phyloP scores from a whole-genome alignment of 1,284 basidiomycete species.

The Psilocybe mexicana region DNA sequence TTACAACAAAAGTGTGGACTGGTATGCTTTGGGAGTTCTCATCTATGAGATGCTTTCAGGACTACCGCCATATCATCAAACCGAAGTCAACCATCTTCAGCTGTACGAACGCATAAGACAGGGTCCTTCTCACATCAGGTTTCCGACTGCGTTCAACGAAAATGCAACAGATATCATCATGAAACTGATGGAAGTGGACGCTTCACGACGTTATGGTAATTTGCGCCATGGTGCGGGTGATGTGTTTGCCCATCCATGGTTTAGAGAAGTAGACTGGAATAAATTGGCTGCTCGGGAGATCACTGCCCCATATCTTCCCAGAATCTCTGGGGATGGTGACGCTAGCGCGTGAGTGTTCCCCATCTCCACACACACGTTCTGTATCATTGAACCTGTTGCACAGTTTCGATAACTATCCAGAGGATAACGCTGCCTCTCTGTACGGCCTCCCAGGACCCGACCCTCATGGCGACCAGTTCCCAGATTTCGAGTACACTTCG shows the following conservation, averaged over 20 bases:
- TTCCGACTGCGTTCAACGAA: slow-evolving; percentile 83
- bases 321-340: slow-evolving; percentile 84
- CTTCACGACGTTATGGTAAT: slow-evolving; percentile 93
- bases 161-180: slow-evolving; percentile 88
- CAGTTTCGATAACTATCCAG: slow-evolving; percentile 77
- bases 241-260: slow-evolving; percentile 97
- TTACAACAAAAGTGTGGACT: slow-evolving; percentile 98
- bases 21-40: slow-evolving; percentile 97
- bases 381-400: slow-evolving; percentile 10
- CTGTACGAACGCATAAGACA: slow-evolving; percentile 82
- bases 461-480: slow-evolving; percentile 58
- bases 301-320: slow-evolving; percentile 94
- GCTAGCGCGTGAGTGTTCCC: slow-evolving; percentile 78
- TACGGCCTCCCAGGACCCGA: slow-evolving; percentile 63
- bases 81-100: slow-evolving; percentile 62
- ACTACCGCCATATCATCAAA: slow-evolving; percentile 75
- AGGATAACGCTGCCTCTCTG: slow-evolving; percentile 58
- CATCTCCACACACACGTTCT: not conserved
- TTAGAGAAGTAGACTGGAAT: slow-evolving; percentile 94
- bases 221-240: slow-evolving; percentile 90
- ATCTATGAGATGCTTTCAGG: slow-evolving; percentile 97
- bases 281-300: slow-evolving; percentile 85
- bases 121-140: slow-evolving; percentile 77
- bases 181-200: slow-evolving; percentile 88
- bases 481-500: slow-evolving; percentile 66